A percentile compares a stretch with the other conserved stretches of the same genome.
These are phyloP conservation scores for Mortierella sp. DNA, from an alignment of 371 early-diverging fungal genomes.

Conservation along the genomic window DNA sequence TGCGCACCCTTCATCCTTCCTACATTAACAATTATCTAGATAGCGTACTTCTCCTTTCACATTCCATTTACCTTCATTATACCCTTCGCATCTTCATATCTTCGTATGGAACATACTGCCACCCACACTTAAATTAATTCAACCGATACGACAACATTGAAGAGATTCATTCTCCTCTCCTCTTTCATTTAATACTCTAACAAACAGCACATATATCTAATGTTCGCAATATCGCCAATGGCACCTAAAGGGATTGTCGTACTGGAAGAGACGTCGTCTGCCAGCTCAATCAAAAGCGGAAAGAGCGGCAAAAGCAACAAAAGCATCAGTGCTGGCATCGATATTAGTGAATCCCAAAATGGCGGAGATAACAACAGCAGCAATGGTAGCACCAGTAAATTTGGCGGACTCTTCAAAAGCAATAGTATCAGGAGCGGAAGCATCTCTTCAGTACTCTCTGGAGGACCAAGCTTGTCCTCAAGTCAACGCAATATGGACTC, in stretches of 20 bases:
- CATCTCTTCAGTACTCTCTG: conserved; percentile 40
- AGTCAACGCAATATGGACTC: conserved; percentile 32
- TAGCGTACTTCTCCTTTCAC: neutral
- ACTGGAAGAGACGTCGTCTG: conserved; percentile 29
- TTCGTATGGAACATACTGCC: neutral
- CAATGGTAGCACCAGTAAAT: conserved; percentile 15
- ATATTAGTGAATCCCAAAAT: neutral
- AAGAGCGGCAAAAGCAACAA: conserved; percentile 48
- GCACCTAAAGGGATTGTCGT: conserved; percentile 25
- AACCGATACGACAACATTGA: neutral
- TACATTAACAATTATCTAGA: too few relatives aligned
- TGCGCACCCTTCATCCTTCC: too few relatives aligned
- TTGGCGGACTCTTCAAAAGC: conserved; percentile 37
- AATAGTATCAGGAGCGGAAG: conserved; percentile 46
- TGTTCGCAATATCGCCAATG: conserved; percentile 45
- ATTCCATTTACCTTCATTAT: neutral
- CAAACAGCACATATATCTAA: conserved; percentile 5
- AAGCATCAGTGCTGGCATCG: conserved; percentile 8
- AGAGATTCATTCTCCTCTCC: neutral
- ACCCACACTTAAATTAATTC: neutral
- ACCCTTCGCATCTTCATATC: neutral
- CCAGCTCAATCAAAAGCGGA: conserved; percentile 52
- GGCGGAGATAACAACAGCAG: neutral
- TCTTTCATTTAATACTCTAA: neutral
- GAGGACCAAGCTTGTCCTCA: conserved; percentile 6